These are phyloP conservation scores for Lentinula sp. DNA, from an alignment of 768 basidiomycete species.

Conservation along the genomic window DNA sequence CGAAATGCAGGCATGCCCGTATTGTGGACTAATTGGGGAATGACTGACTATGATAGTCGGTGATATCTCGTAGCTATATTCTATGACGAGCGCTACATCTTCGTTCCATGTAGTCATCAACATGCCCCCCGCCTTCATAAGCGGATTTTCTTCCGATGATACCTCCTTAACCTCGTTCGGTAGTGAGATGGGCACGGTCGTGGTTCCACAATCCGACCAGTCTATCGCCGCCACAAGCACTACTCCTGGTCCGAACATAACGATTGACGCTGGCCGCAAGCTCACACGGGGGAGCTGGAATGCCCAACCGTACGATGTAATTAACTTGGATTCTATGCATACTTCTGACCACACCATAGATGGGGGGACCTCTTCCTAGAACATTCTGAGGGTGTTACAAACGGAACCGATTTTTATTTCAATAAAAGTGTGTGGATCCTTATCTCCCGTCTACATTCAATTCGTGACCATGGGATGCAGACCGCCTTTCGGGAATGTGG, in stretches of 20 bases:
- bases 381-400: slow-evolving; percentile 21
- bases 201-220: slow-evolving; percentile 1
- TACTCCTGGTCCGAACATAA: slow-evolving; percentile 14
- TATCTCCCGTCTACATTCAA: too few species aligned
- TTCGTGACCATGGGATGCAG: slow-evolving; percentile 6
- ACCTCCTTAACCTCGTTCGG: slow-evolving; percentile 24
- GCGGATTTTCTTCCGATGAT: slow-evolving; percentile 22
- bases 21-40: slow-evolving; percentile 27
- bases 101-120: slow-evolving; percentile 15
- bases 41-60: slow-evolving; percentile 25
- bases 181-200: slow-evolving; percentile 25
- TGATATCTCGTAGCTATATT: background rate
- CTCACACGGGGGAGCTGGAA: slow-evolving; percentile 26
- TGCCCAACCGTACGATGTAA: slow-evolving; percentile 17
- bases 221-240: background rate
- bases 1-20: slow-evolving; percentile 23
- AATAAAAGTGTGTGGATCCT: slow-evolving; percentile 21
- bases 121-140: slow-evolving; percentile 25
- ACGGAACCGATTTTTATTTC: slow-evolving; percentile 27
- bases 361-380: slow-evolving; percentile 21
- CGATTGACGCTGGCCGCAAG: slow-evolving; percentile 21
- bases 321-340: background rate
- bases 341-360: background rate
- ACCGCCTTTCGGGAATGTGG: slow-evolving; percentile 28
- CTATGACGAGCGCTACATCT: background rate